Evolutionary conservation across 2,329 filamentous ascomycete species (phyloP).

Genomic region (Byssoonygena ceratinophila): DNA sequence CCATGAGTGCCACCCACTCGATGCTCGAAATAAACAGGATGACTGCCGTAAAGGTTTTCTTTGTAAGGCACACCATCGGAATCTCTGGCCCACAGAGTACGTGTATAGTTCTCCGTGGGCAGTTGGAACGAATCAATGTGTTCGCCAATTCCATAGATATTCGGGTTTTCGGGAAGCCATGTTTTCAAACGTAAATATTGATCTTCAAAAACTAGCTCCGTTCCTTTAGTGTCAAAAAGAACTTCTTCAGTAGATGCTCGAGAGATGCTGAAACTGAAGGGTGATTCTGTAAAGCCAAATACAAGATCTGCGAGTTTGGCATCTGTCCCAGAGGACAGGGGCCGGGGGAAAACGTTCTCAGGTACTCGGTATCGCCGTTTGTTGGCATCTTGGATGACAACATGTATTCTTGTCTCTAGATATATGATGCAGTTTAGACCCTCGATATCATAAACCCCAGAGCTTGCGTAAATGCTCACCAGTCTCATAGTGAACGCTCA

Average conservation of each 20-base stretch:
- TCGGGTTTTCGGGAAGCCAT: slow-evolving; percentile 57
- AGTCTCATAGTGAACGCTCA: background rate
- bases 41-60: slow-evolving; percentile 61
- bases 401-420: background rate
- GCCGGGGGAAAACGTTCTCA: background rate
- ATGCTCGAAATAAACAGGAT: slow-evolving; percentile 71
- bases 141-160: slow-evolving; percentile 65
- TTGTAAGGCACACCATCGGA: background rate
- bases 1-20: slow-evolving; percentile 28
- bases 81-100: slow-evolving; percentile 39
- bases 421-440: background rate
- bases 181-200: slow-evolving; percentile 68
- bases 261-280: slow-evolving; percentile 47
- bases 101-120: slow-evolving; percentile 57
- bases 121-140: slow-evolving; percentile 60
- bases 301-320: background rate
- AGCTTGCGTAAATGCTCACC: background rate
- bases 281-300: slow-evolving; percentile 32
- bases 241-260: slow-evolving; percentile 53
- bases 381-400: background rate
- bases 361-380: slow-evolving; percentile 1
- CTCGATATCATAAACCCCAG: too few species aligned
- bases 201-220: slow-evolving; percentile 59
- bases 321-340: background rate
- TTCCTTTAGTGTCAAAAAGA: slow-evolving; percentile 56